Evolutionary conservation across 2,329 filamentous ascomycete genomes (phyloP).

Genomic region (Colletotrichum tanaceti): DNA sequence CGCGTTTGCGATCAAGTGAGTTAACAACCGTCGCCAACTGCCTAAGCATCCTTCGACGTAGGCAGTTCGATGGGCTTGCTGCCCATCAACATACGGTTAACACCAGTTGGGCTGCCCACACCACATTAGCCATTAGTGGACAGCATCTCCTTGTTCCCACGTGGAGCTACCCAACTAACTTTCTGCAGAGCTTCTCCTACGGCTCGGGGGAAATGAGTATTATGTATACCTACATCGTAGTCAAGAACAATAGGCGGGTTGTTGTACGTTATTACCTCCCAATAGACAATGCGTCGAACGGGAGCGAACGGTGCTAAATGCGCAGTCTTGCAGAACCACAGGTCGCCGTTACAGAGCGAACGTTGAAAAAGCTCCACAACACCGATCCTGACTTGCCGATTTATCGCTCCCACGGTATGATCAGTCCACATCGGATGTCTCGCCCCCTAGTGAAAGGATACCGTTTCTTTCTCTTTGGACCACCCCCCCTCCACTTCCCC

Average conservation of each 20-base stretch:
- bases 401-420: constrained; percentile 37
- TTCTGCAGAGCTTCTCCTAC: constrained; percentile 18
- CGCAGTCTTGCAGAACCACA: not conserved
- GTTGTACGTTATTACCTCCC: no score
- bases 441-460: constrained; percentile 17
- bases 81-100: not conserved
- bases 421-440: constrained; percentile 42
- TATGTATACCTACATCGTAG: no score
- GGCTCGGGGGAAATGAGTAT: not conserved
- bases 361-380: constrained; percentile 34
- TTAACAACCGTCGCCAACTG: not conserved
- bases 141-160: constrained; percentile 37
- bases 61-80: constrained; percentile 7
- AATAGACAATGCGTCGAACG: constrained; percentile 4
- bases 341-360: constrained; percentile 18
- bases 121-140: constrained; percentile 14
- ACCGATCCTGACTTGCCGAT: constrained; percentile 38
- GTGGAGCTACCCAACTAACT: constrained; percentile 28
- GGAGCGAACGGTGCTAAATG: not conserved
- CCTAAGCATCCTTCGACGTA: not conserved
- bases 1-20: not conserved
- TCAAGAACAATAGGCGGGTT: no score
- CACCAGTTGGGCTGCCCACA: not conserved
- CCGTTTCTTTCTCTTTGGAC: constrained; percentile 34
- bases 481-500: not conserved